phyloP scores from a whole-genome alignment of 805 yeast genomes.

The Saturnispora hagleri region DNA sequence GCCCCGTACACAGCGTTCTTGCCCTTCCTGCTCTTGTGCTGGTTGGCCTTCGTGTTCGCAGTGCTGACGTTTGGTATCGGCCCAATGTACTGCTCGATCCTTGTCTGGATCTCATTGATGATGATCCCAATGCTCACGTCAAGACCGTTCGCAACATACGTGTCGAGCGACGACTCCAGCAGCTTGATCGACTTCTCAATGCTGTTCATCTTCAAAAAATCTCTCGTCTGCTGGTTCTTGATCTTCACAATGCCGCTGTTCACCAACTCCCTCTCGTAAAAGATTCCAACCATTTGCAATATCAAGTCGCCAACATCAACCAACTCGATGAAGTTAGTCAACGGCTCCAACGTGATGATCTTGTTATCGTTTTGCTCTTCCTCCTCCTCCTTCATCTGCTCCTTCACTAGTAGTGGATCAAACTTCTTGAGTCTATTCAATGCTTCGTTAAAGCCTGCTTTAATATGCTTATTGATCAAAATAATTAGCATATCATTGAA shows the following conservation, averaged over 20 bases:
- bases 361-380: constrained; percentile 11
- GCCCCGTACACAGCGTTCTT: constrained; percentile 5
- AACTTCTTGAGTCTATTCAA: constrained; percentile 59
- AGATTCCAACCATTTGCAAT: constrained; percentile 84
- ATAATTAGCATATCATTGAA: constrained; percentile 57
- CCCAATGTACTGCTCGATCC: constrained; percentile 12
- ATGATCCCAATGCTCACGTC: constrained; percentile 88
- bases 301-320: constrained; percentile 90
- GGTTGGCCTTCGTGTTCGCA: background rate
- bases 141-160: constrained; percentile 84
- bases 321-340: constrained; percentile 78
- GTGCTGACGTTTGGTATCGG: constrained; percentile 20
- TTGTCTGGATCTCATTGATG: constrained; percentile 53
- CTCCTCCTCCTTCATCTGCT: constrained; percentile 1
- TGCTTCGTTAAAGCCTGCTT: constrained; percentile 78
- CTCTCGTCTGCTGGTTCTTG: constrained; percentile 48
- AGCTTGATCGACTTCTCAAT: constrained; percentile 51
- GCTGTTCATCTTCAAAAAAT: constrained; percentile 70
- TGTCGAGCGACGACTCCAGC: constrained; percentile 76
- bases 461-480: constrained; percentile 67
- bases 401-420: constrained; percentile 41
- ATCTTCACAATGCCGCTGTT: constrained; percentile 38
- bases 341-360: constrained; percentile 56
- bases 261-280: constrained; percentile 77
- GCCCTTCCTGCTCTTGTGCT: background rate